Evolutionary conservation across 139 green algal species (phyloP).

Genomic region (Chlamydomonas schloesseri): DNA sequence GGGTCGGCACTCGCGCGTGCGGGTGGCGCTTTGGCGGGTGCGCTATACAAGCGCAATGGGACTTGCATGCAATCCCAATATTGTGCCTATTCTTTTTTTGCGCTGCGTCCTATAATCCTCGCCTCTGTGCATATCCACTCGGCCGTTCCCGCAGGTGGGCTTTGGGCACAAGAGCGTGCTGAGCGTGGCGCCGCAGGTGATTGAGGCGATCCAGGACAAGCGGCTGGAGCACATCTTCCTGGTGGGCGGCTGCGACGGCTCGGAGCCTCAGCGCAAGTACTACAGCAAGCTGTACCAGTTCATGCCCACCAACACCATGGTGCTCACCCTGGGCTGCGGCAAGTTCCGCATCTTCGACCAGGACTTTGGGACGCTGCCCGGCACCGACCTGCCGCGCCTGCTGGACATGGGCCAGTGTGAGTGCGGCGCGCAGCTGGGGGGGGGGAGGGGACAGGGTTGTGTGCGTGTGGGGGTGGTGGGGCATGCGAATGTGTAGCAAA

Average conservation of each 20-base stretch:
- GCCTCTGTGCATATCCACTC: background rate
- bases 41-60: too few relatives aligned
- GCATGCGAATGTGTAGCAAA: too few relatives aligned
- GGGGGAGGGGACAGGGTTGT: background rate
- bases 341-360: conserved; percentile 84
- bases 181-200: conserved; percentile 56
- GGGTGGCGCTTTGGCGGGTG: too few relatives aligned
- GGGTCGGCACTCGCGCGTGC: too few relatives aligned
- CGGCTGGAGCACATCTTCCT: conserved; percentile 71
- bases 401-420: conserved; percentile 88
- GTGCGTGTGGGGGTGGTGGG: too few relatives aligned
- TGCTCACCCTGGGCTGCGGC: conserved; percentile 80
- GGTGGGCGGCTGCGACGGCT: conserved; percentile 71
- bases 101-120: background rate
- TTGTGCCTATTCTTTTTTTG: too few relatives aligned
- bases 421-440: background rate
- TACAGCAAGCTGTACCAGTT: conserved; percentile 48
- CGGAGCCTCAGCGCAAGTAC: conserved; percentile 70
- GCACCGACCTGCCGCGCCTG: conserved; percentile 76
- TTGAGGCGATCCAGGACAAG: conserved; percentile 65
- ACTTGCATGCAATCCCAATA: too few relatives aligned
- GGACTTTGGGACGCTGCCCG: conserved; percentile 68
- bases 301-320: conserved; percentile 59
- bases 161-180: conserved; percentile 70
- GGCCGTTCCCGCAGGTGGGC: conserved; percentile 56